Evolutionary conservation across 768 basidiomycete species (phyloP), one percentile per base, ranked within the genome.

Genomic region (Leccinum subgranulosum): DNA sequence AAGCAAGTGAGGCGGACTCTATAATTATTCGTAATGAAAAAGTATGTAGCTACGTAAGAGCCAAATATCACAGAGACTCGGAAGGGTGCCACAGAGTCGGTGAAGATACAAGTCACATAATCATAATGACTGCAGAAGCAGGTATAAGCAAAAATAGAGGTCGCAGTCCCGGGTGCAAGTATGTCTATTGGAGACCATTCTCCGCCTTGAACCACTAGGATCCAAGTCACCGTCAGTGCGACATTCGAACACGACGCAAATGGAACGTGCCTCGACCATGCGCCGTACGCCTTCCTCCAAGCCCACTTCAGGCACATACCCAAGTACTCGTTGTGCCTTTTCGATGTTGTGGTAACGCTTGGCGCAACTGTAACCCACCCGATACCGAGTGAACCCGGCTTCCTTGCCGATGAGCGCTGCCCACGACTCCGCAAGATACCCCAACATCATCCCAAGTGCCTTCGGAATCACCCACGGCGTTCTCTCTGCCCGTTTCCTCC

Each of bases 331-430:
- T 64, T 94, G 79, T 10, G 96, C 90, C 76, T 90, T 94, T 75
- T 98, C 97, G 48, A 95, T 93, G 68, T 97, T 96, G 74, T 95
- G 90, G 79, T 87, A 98, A 60, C 94, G 80, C 54, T 81, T 81
- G 45, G 85, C 86, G 68, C 88, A 91, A 52, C 83, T 86, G 69
- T 85, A 94, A 19, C 83, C 82, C 25, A 98, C 90, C 62, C 91
- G 85, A 74, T 85, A 95, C 56, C 80, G 79, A 19, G 94, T 98
- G 66, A 99, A 92, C 17, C 87, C 85, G 11, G 92, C 85, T 67
- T 92, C 86, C 70, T 84, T 88, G 9, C 94, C 91, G 3, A 79
- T 75, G 39, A 94, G 56, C 80, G 84, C 87, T 11, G 83, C 80
- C 74, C 82, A 85, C 75, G 81, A 83, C 74, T 98, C 94, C 1